These are phyloP conservation scores for Penicillium salamii DNA, from an alignment of 495 filamentous ascomycete species.

Conservation along the genomic window DNA sequence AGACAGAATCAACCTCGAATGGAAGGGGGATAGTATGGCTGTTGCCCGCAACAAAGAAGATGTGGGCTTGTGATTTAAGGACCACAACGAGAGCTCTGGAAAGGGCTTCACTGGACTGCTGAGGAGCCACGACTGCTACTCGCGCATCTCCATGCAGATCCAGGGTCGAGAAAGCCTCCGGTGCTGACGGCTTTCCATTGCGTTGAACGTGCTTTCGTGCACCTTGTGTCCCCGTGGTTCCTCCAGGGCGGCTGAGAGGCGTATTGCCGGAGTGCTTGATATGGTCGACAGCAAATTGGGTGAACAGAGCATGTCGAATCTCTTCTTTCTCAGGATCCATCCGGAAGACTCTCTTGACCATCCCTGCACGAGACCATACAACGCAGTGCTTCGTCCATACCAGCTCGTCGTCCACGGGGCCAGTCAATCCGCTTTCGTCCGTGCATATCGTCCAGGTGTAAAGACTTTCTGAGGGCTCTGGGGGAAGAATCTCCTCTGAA, in stretches of 20 bases:
- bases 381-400: slow-evolving; percentile 78
- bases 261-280: slow-evolving; percentile 17
- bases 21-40: slow-evolving; percentile 91
- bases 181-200: slow-evolving; percentile 11
- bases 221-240: neutral
- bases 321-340: slow-evolving; percentile 84
- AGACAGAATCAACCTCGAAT: slow-evolving; percentile 87
- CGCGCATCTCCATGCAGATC: slow-evolving; percentile 19
- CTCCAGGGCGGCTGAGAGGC: neutral
- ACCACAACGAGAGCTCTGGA: slow-evolving; percentile 82
- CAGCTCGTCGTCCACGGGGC: slow-evolving; percentile 73
- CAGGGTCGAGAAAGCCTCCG: slow-evolving; percentile 19
- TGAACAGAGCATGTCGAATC: slow-evolving; percentile 79
- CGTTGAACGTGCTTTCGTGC: slow-evolving; percentile 15
- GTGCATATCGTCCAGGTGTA: slow-evolving; percentile 69
- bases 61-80: slow-evolving; percentile 87
- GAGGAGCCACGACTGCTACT: slow-evolving; percentile 14
- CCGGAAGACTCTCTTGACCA: slow-evolving; percentile 82
- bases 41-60: slow-evolving; percentile 85
- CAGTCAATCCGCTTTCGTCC: slow-evolving; percentile 39
- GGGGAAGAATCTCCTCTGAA: slow-evolving; percentile 71
- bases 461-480: slow-evolving; percentile 59
- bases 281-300: slow-evolving; percentile 64
- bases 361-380: slow-evolving; percentile 84
- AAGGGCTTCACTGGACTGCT: slow-evolving; percentile 17